Conservation (phyloP, 1,139 yeast species). For the Zhuliangozyma parablackwelliae region DNA sequence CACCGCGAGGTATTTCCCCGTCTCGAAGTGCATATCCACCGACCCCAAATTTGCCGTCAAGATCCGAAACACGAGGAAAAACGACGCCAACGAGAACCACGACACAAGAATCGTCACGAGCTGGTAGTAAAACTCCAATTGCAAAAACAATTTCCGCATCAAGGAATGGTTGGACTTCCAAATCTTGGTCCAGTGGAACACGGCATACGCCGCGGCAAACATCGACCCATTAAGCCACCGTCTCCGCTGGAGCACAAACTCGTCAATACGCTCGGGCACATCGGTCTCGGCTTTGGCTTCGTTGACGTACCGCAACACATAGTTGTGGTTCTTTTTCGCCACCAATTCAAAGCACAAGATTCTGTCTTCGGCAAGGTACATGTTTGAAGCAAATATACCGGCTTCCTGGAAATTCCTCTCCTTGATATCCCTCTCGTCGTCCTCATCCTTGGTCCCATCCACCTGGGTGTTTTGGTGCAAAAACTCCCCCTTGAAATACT, state of each 20-base stretch:
- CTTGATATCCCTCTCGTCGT: slow-evolving; percentile 40
- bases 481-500: slow-evolving; percentile 76
- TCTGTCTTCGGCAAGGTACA: slow-evolving; percentile 85
- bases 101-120: slow-evolving; percentile 61
- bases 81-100: slow-evolving; percentile 77
- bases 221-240: slow-evolving; percentile 85
- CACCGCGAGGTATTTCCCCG: slow-evolving; percentile 40
- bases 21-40: slow-evolving; percentile 39
- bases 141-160: slow-evolving; percentile 56
- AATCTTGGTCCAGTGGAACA: slow-evolving; percentile 64
- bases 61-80: slow-evolving; percentile 68
- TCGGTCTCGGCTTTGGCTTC: slow-evolving; percentile 80
- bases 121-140: slow-evolving; percentile 69
- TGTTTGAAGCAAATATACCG: slow-evolving; percentile 75
- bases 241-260: slow-evolving; percentile 72
- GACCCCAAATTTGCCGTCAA: slow-evolving; percentile 55
- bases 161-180: slow-evolving; percentile 69
- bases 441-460: slow-evolving; percentile 27
- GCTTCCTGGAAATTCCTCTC: slow-evolving; percentile 43
- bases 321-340: slow-evolving; percentile 58
- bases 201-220: slow-evolving; percentile 75
- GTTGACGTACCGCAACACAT: slow-evolving; percentile 68
- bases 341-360: slow-evolving; percentile 78
- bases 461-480: slow-evolving; percentile 46
- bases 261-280: slow-evolving; percentile 72